phyloP scores from a whole-genome alignment of 2,329 filamentous ascomycete species.

The Ceratocystis destructans region DNA sequence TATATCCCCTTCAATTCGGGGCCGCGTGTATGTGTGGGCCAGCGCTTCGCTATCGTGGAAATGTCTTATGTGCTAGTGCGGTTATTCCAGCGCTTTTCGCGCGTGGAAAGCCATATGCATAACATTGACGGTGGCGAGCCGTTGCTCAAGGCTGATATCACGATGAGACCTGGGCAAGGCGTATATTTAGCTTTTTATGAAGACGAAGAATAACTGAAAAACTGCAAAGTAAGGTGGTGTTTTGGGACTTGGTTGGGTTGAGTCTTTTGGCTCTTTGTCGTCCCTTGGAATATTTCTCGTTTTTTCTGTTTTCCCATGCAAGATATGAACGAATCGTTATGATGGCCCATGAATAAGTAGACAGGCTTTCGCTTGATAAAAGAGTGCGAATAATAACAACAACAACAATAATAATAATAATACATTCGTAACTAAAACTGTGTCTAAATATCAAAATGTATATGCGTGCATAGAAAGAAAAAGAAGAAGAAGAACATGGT shows the following conservation, averaged over 20 bases:
- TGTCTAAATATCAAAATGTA: neutral
- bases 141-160: slow-evolving; percentile 44
- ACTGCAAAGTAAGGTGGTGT: neutral
- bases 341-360: neutral
- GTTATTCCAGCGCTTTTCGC: slow-evolving; percentile 57
- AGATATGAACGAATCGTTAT: neutral
- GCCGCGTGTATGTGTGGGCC: slow-evolving; percentile 60
- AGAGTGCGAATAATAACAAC: neutral
- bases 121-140: slow-evolving; percentile 41
- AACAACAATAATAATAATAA: neutral
- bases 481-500: neutral
- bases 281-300: neutral
- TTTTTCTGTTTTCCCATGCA: neutral
- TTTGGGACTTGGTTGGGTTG: neutral
- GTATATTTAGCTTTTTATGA: slow-evolving; percentile 45
- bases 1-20: slow-evolving; percentile 67
- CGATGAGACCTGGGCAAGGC: slow-evolving; percentile 44
- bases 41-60: slow-evolving; percentile 71
- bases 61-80: slow-evolving; percentile 59
- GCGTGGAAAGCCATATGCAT: slow-evolving; percentile 44
- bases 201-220: slow-evolving; percentile 24
- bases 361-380: neutral
- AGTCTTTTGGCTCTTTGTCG: neutral
- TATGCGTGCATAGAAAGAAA: neutral
- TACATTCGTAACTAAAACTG: neutral